A percentile compares a stretch with the other conserved stretches of the same genome.
These are phyloP conservation scores for Fusarium sp. DNA, from an alignment of 2,329 filamentous ascomycete species.

Conservation along the genomic window DNA sequence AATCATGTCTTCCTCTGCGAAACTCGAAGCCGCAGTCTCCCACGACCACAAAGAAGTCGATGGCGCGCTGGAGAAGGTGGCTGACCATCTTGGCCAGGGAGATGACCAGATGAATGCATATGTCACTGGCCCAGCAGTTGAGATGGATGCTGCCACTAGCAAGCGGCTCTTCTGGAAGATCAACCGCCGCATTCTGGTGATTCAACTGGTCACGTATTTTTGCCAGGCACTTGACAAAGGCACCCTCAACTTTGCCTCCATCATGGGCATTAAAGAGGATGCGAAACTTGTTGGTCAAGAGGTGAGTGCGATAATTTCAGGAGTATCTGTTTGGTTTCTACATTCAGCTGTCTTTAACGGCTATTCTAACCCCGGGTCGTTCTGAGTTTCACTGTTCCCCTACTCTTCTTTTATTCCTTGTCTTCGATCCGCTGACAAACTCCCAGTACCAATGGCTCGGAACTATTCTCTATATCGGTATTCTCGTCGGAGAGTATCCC, in stretches of 20 bases:
- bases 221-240: conserved; percentile 68
- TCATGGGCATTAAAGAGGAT: conserved; percentile 66
- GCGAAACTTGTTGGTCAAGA: conserved; percentile 59
- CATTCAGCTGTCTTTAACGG: background rate
- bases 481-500: conserved; percentile 64
- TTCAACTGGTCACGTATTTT: conserved; percentile 65
- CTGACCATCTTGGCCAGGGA: background rate
- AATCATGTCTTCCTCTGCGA: too few species aligned
- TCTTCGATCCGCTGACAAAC: too few species aligned
- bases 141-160: conserved; percentile 68
- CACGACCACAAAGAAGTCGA: too few species aligned
- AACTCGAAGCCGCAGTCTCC: too few species aligned
- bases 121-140: conserved; percentile 11
- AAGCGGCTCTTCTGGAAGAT: conserved; percentile 63
- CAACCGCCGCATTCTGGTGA: conserved; percentile 62
- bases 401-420: too few species aligned
- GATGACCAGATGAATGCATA: too few species aligned
- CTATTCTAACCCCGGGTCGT: too few species aligned
- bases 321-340: too few species aligned
- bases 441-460: conserved; percentile 72
- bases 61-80: background rate
- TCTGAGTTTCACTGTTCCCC: too few species aligned
- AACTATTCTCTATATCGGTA: conserved; percentile 55
- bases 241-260: conserved; percentile 65
- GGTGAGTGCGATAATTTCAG: background rate